phyloP scores from a whole-genome alignment of 768 basidiomycete genomes.

The Phylloporus arenicola region DNA sequence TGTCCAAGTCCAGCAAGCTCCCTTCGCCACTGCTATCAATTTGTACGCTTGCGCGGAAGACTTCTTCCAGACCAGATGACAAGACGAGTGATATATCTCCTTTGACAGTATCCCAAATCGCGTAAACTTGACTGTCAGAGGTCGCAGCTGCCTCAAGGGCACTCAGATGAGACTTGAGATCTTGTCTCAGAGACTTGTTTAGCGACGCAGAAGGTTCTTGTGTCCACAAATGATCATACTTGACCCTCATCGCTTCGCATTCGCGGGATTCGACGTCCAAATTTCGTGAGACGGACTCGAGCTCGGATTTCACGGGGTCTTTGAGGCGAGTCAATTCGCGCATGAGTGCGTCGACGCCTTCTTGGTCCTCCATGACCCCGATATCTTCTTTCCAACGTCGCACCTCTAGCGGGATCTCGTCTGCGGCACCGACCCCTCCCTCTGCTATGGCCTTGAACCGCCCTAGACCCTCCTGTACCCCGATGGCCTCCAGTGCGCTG shows the following conservation, averaged over 20 bases:
- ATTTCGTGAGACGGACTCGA: slow-evolving; percentile 58
- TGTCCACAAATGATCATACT: slow-evolving; percentile 82
- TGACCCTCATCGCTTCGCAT: slow-evolving; percentile 84
- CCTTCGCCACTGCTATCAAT: slow-evolving; percentile 32
- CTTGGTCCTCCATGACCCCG: slow-evolving; percentile 57
- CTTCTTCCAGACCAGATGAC: slow-evolving; percentile 54
- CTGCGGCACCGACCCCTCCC: slow-evolving; percentile 54
- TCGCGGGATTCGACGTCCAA: slow-evolving; percentile 81
- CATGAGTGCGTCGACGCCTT: slow-evolving; percentile 62
- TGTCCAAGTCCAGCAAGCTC: slow-evolving; percentile 70
- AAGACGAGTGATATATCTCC: slow-evolving; percentile 61
- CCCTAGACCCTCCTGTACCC: slow-evolving; percentile 63
- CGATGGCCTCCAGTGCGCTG: slow-evolving; percentile 76
- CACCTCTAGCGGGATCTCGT: slow-evolving; percentile 68
- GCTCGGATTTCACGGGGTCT: slow-evolving; percentile 48
- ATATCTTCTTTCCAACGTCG: slow-evolving; percentile 74
- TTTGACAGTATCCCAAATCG: slow-evolving; percentile 66
- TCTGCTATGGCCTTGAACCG: slow-evolving; percentile 70
- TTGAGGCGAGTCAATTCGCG: slow-evolving; percentile 55
- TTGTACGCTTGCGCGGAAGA: slow-evolving; percentile 53
- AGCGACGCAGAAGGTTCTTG: slow-evolving; percentile 76
- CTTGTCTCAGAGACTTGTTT: slow-evolving; percentile 66
- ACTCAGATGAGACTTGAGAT: slow-evolving; percentile 68
- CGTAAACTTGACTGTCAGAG: slow-evolving; percentile 71
- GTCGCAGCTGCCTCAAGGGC: slow-evolving; percentile 71